These are phyloP conservation scores for Vigna radiata DNA, from an alignment of 306 rosid genomes.

Conservation along the genomic window DNA sequence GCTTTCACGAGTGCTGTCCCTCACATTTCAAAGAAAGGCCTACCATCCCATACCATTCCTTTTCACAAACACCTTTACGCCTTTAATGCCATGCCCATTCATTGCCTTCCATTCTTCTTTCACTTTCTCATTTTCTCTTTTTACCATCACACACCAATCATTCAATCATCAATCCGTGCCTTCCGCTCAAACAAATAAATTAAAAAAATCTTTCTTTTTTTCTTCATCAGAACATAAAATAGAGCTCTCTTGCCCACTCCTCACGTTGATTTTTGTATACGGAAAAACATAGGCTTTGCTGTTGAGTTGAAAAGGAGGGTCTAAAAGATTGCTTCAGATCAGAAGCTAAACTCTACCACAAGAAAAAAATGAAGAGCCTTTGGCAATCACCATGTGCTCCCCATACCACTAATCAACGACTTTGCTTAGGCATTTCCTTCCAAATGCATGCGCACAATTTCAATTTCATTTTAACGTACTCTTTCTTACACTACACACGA, in stretches of 20 bases:
- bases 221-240: background rate
- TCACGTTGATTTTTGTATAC: background rate
- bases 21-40: conserved; percentile 5
- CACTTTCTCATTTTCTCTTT: background rate
- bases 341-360: background rate
- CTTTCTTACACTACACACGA: background rate
- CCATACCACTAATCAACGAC: conserved; percentile 36
- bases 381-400: conserved; percentile 41
- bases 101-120: conserved; percentile 34
- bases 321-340: background rate
- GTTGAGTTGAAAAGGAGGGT: background rate
- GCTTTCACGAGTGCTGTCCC: conserved; percentile 63
- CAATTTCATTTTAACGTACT: conserved; percentile 2
- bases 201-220: too few species aligned
- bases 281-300: background rate
- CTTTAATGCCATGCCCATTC: conserved; percentile 49
- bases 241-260: background rate
- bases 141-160: background rate
- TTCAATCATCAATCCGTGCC: too few species aligned
- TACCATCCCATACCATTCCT: conserved; percentile 20
- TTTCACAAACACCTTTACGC: conserved; percentile 56
- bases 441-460: background rate
- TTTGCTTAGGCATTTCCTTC: conserved; percentile 27
- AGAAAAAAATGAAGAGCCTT: conserved; percentile 12
- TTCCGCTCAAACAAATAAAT: too few species aligned